Evolutionary conservation across 78 protist species (phyloP).

Genomic region (Dictyostelium intermedium): DNA sequence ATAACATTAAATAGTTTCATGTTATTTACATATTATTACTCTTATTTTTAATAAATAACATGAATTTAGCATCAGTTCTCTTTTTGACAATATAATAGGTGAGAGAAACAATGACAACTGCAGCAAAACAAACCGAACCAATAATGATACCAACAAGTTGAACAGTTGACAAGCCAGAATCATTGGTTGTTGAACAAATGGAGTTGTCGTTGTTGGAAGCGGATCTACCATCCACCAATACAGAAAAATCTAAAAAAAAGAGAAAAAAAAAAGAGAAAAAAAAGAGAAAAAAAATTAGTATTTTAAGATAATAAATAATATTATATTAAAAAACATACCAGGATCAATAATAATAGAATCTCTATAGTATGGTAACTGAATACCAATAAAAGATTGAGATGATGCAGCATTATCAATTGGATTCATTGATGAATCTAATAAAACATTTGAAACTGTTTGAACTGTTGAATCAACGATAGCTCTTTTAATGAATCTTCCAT

Average conservation of each 20-base stretch:
- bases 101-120: not conserved
- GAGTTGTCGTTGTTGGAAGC: not conserved
- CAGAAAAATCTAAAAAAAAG: not conserved
- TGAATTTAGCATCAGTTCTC: not conserved
- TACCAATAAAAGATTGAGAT: not conserved
- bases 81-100: not conserved
- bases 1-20: too few species aligned
- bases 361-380: not conserved
- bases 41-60: too few species aligned
- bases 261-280: too few species aligned
- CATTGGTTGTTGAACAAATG: not conserved
- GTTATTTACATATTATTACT: too few species aligned
- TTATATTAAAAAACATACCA: not conserved
- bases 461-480: not conserved
- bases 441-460: not conserved
- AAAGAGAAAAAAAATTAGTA: too few species aligned
- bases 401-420: not conserved
- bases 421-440: not conserved
- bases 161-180: not conserved
- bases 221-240: not conserved
- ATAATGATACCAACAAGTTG: not conserved
- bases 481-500: conserved; percentile 17
- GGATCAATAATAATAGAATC: not conserved
- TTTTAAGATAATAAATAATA: too few species aligned
- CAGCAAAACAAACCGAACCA: not conserved